phyloP scores from a whole-genome alignment of 352 stramenopile species.

The Pythium volutum region DNA sequence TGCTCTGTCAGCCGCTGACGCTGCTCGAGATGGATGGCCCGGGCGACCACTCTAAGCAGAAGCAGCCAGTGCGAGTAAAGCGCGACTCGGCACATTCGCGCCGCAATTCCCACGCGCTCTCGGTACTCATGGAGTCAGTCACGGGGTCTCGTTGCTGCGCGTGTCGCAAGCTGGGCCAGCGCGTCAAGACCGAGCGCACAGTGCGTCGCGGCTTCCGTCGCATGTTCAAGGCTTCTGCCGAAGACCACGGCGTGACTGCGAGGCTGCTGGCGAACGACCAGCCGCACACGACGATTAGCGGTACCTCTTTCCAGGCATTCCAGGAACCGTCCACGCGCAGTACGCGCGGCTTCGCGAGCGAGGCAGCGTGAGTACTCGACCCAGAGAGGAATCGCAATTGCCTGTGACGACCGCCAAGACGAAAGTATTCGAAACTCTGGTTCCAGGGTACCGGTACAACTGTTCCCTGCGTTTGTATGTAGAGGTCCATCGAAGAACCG shows the following conservation, averaged over 20 bases:
- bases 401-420: too few species aligned
- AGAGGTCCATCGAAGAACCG: too few species aligned
- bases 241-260: constrained; percentile 3
- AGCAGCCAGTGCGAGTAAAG: not conserved
- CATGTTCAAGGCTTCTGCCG: constrained; percentile 12
- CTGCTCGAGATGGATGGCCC: constrained; percentile 7
- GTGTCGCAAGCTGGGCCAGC: constrained; percentile 30
- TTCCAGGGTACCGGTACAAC: too few species aligned
- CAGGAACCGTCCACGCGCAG: not conserved
- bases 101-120: not conserved
- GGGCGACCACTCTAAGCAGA: not conserved
- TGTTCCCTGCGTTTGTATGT: too few species aligned
- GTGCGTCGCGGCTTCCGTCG: constrained; percentile 13
- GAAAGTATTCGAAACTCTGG: too few species aligned
- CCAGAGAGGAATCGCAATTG: too few species aligned
- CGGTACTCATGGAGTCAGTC: not conserved
- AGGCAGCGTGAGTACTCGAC: not conserved
- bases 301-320: too few species aligned
- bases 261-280: constrained; percentile 6
- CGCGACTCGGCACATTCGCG: not conserved
- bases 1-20: constrained; percentile 22
- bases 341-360: not conserved
- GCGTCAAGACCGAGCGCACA: constrained; percentile 14
- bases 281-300: not conserved
- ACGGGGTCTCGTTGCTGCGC: constrained; percentile 7